Conservation (phyloP, 495 filamentous ascomycete species). For the Penicillium fimorum region DNA sequence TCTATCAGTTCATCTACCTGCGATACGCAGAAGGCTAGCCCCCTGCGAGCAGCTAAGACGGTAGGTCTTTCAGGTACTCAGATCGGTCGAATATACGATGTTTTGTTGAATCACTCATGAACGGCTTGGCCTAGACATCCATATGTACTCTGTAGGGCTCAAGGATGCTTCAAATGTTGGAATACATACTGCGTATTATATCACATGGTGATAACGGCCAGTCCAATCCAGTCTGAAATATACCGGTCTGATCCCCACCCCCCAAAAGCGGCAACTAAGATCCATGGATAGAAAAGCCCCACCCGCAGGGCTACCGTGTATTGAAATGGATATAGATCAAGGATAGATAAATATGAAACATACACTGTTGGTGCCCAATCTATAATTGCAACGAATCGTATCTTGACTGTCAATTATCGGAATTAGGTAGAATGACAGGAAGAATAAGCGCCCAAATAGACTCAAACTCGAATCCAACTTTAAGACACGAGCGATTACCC, state of each 20-base stretch:
- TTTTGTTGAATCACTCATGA: no score
- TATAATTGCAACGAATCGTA: background rate
- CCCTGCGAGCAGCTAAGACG: no score
- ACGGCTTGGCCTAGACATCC: no score
- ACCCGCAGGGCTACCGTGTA: background rate
- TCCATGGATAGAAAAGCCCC: slow-evolving; percentile 4
- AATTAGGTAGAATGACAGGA: background rate
- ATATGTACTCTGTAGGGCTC: no score
- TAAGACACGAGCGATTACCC: background rate
- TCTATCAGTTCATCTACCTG: no score
- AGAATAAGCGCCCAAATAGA: background rate
- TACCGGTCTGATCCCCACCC: background rate
- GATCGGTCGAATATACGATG: no score
- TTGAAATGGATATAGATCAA: background rate
- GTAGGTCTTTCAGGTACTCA: no score
- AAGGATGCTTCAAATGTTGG: no score
- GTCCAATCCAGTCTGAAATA: background rate
- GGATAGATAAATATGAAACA: background rate
- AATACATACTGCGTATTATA: no score
- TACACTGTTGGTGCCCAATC: background rate
- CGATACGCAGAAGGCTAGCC: no score
- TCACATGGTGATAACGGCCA: no score
- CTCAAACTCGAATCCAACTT: background rate
- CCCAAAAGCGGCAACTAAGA: background rate
- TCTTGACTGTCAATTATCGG: no score